Evolutionary conservation across 2,329 filamentous ascomycete genomes (phyloP), one percentile per base, ranked within the genome.

Genomic region (Colletotrichum musicola): DNA sequence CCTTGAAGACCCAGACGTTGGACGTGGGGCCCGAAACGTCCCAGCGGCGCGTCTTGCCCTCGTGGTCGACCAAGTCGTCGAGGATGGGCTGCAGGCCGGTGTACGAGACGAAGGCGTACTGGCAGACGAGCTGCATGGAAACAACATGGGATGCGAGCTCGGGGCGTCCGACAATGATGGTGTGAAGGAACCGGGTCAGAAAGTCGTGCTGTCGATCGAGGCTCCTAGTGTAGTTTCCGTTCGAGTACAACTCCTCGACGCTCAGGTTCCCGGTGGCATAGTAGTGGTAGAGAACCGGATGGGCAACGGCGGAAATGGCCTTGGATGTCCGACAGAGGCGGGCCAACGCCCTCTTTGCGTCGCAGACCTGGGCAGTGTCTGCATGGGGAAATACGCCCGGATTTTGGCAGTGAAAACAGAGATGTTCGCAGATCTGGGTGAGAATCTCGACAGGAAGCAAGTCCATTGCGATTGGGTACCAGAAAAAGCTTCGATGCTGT

Each of bases 311-410:
- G 22, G 47, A 42, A 13, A 22, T 42, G 35, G 12, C 16, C 20
- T 44, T 20, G 35, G 44, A n/a, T 22, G n/a, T 27, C 42, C 35
- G 22, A 6, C 58, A 61, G 22, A 53, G 22, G n/a, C 16, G n/a
- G 38, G 47, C 58, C 35, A 61, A 53, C 49, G n/a, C 47, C 18
- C 47, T 30, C 35, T 51, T 61, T 16, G 20, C 22, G 20, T 27
- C 47, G 9, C 35, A 16, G 20, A 44, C 20, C 16, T 44, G 47
- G 18, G 14, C 18, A 6, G 47, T 61, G 14, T 60, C 30, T n/a
- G 47, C 35, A 38, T 44, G 47, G 38, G 46, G 18, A 16, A 61
- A 61, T 10, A 12, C 10, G 20, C 13, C 35, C 30, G 58, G 35
- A 22, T 53, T 51, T 13, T 38, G 47, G 10, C 16, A 53, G 27